Evolutionary conservation across 768 basidiomycete genomes (phyloP), one percentile per base, ranked within the genome.

Genomic region (Macrolepiota dolichaula): DNA sequence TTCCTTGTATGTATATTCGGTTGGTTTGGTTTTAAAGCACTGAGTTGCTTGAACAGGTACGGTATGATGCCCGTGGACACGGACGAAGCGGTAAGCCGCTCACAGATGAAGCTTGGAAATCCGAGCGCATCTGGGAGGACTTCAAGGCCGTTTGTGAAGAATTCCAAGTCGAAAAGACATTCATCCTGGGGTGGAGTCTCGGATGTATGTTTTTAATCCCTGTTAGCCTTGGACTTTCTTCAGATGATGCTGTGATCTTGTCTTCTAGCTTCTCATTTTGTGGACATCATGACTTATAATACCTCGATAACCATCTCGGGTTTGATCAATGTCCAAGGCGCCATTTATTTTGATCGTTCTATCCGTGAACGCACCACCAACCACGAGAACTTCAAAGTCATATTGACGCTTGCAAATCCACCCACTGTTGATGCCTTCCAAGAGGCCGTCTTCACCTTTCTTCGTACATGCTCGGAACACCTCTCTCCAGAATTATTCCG

Each of bases 101-200:
- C 5, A 59, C 64, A 6, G 63, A 67, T n/a, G 73, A 63, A 17
- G 62, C 68, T 3, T 74, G 72, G 67, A 64, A 64, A 32, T 72
- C 72, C 3, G 35, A 68, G 22, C 68, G 71, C 6, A 59, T 72
- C 1, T 69, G 72, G 3, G 70, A 72, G 17, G 71, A 74, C 56
- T 74, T 74, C 61, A 61, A 69, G 51, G 71, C 70, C 10, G 72
- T 76, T 36, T 67, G 70, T 17, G 40, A 69, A 24, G 71, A 64
- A 22, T 76, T 75, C 49, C 64, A 64, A 11, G 40, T 76, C 27
- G 50, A 57, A 15, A 68, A 64, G 44, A 71, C 76, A 25, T 69
- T 72, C 59, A 66, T 73, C 37, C 63, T 69, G n/a, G 77, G 72
- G 59, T 78, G 76, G 74, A 72, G 59, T 47, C 68, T 63, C 4